phyloP scores from a whole-genome alignment of 2,329 filamentous ascomycete species.

The Monilinia aucupariae region DNA sequence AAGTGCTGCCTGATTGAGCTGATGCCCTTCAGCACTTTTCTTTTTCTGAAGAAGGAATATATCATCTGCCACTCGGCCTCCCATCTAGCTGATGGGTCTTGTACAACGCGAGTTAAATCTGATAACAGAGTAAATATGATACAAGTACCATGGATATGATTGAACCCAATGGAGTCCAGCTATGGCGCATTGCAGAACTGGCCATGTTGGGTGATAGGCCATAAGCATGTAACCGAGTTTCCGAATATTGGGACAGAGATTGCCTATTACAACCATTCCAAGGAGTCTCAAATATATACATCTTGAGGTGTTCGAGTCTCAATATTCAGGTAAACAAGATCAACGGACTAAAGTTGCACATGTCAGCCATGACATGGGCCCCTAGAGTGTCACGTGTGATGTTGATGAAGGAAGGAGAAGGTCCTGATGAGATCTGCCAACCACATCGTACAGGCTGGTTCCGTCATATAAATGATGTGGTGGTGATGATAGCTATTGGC shows the following conservation, averaged over 20 bases:
- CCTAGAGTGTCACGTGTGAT: not conserved
- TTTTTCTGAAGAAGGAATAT: conserved; percentile 1
- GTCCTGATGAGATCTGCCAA: not conserved
- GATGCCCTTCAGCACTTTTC: not conserved
- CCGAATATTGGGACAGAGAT: not conserved
- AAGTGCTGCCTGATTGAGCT: not conserved
- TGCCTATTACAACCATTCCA: not conserved
- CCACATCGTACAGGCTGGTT: not conserved
- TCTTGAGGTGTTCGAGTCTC: not conserved
- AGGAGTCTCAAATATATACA: not conserved
- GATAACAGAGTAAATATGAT: not conserved
- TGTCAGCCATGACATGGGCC: not conserved
- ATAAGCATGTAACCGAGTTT: not conserved
- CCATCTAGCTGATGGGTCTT: not conserved
- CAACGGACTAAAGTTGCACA: not conserved
- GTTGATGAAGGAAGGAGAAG: not conserved
- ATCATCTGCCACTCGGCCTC: not conserved
- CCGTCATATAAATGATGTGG: not conserved
- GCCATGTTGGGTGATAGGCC: not conserved
- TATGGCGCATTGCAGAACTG: not conserved
- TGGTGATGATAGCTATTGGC: not conserved
- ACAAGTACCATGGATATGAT: not conserved
- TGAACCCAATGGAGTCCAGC: not conserved
- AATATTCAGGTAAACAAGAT: not conserved
- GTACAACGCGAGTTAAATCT: not conserved